Conservation (phyloP, 495 filamentous ascomycete genomes). For the Astrocystis sublimbata region DNA sequence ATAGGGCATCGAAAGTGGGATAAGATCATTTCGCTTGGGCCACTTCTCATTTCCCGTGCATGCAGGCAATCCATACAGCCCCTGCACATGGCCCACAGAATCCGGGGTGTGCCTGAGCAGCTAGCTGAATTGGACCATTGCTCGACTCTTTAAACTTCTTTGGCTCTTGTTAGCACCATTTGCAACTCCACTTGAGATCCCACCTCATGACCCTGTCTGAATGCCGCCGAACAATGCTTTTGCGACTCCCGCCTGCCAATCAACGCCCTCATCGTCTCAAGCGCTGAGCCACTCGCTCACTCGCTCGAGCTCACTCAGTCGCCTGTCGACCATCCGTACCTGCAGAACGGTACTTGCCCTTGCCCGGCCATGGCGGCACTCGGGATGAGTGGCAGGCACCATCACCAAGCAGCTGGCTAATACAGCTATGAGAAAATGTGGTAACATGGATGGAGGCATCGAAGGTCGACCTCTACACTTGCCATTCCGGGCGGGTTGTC, state of each 20-base stretch:
- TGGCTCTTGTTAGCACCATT: neutral
- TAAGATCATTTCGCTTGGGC: conserved; percentile 31
- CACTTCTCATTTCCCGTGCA: conserved; percentile 30
- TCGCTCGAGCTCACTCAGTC: too few relatives aligned
- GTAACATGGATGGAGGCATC: neutral
- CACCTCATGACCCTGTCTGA: conserved; percentile 15
- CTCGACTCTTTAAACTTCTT: neutral
- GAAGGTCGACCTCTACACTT: neutral
- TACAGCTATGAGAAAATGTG: neutral
- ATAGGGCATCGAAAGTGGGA: conserved; percentile 25
- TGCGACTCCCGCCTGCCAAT: neutral
- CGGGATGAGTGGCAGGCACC: neutral
- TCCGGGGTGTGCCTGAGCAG: neutral
- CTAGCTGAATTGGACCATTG: neutral
- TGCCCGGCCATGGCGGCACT: neutral
- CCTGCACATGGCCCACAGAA: conserved; percentile 7
- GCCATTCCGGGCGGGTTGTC: neutral
- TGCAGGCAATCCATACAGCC: conserved; percentile 6
- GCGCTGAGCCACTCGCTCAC: neutral
- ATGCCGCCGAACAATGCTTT: neutral
- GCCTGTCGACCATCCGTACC: neutral
- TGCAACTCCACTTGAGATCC: conserved; percentile 1
- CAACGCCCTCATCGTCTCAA: neutral
- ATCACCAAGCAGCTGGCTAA: neutral
- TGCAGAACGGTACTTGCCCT: neutral